Evolutionary conservation across 257 asterid genomes (phyloP), one percentile per base, ranked within the genome.

Genomic region (Capsicum chinense): DNA sequence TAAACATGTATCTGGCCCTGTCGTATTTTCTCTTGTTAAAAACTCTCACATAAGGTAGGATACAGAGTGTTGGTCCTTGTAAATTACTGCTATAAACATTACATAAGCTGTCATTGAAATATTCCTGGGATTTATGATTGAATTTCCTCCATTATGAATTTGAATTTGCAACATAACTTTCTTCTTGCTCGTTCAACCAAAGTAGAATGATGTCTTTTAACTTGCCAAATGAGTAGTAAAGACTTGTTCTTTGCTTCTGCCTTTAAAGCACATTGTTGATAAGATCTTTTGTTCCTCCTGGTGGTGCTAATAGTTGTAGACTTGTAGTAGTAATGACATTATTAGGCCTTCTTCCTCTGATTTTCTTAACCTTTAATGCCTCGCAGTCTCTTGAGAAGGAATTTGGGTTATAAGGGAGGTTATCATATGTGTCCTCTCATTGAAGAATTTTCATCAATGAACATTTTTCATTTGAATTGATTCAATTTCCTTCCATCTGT

Each of bases 271-370:
- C 60, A 48, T 48, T 73, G 59, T 3, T 73, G 59, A 73, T 71
- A 47, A 44, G 79, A 47, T n/a, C 39, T 71, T 47, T 71, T 71
- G 9, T 70, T 35, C 15, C 67, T 3, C 35, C 14, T 8, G 33
- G 9, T 70, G 56, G 57, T 70, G 56, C 79, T 70, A 70, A 44
- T 71, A 71, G 39, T 44, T 42, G 79, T 70, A 44, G 37, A 71
- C 17, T 44, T 42, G 79, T 70, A 44, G 37, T n/a, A 9, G 17
- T 71, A 39, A 47, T 47, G 79, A n/a, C 47, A 13, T 54, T 73
- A 73, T 10, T 11, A 12, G 10, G 14, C 54, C 3, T 48, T 73
- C 42, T n/a, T 42, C 58, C n/a, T 19, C 14, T 73, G 60, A 73
- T 19, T 59, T 13, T 6, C 35, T 73, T 19, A 48, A 48, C 60